Base-by-base conservation (phyloP, 1,139 yeast genomes). In the Eremothecium sinecaudum region DNA sequence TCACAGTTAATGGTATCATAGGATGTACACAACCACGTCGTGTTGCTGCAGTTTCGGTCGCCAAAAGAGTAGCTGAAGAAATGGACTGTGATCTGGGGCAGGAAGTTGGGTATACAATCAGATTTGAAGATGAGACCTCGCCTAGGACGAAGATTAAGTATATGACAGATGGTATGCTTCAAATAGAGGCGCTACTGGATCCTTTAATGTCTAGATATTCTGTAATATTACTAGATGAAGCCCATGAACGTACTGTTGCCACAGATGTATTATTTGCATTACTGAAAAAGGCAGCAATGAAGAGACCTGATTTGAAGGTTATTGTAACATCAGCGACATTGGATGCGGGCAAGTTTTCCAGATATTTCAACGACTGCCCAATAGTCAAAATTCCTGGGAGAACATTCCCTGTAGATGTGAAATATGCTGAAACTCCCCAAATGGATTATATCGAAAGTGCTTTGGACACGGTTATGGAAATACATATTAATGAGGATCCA, bases 1-100 rank as follows among this genome's bases (percentile, higher is more conserved):
- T 77, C 46, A 67, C 84, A 4, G 51, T 60, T 13, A 52, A 58
- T 26, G 73, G 72, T 1, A 71, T 70, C 30, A 73, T 90, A 7
- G 96, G 92, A 0, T 86, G 96, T 53, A 90, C 98, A 0, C 98
- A 90, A 56, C 98, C 98, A 1, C 71, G 98, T 49, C 65, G 96
- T 48, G 95, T 87, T 11, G 98, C 98, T 0, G 97, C 98, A 0
- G 80, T 81, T 48, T 79, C 95, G 5, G 95, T 87, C 17, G 94
- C 98, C 0, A 66, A 79, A 2, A 75, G 98, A 50, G 97, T 90
- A 2, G 83, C 96, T 0, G 83, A 81, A 28, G 97, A 87, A 58
- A 71, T 82, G 64, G 81, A 79, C 0, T 72, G 75, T 17, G 59
- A 63, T 26, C 42, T 86, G 15, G 97, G 97, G 0, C 64, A 71